Evolutionary conservation across 2,329 filamentous ascomycete genomes (phyloP).

Genomic region (Botrytis elliptica): DNA sequence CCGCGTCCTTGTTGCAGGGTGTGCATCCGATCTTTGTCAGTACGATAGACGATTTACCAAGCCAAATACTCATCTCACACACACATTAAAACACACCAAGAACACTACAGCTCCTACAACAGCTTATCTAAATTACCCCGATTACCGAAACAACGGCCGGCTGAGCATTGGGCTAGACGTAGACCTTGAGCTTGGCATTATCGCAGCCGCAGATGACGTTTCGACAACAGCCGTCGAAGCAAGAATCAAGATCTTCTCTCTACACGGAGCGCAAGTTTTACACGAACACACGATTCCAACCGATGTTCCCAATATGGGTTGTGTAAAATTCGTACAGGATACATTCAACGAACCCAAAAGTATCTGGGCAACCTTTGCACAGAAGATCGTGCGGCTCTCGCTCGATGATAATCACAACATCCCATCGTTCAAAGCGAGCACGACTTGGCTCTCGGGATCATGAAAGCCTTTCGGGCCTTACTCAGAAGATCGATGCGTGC

Average conservation of each 20-base stretch:
- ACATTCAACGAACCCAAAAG: slow-evolving; percentile 27
- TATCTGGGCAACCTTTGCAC: slow-evolving; percentile 23
- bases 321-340: slow-evolving; percentile 31
- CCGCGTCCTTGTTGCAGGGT: slow-evolving; percentile 54
- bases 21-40: slow-evolving; percentile 50
- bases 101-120: slow-evolving; percentile 23
- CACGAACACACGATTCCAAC: not conserved
- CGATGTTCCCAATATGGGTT: slow-evolving; percentile 19
- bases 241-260: slow-evolving; percentile 33
- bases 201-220: slow-evolving; percentile 46
- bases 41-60: slow-evolving; percentile 55
- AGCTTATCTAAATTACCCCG: slow-evolving; percentile 50
- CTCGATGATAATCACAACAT: not conserved
- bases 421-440: not conserved
- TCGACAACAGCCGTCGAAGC: not conserved
- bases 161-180: slow-evolving; percentile 54
- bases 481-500: not conserved
- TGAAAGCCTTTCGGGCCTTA: not conserved
- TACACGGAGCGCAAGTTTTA: slow-evolving; percentile 29
- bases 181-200: slow-evolving; percentile 47
- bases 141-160: slow-evolving; percentile 51
- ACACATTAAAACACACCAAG: not conserved
- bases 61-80: slow-evolving; percentile 8
- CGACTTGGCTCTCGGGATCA: not conserved
- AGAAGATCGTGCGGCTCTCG: not conserved